Evolutionary conservation across 306 rosid genomes (phyloP), one percentile per base, ranked within the genome.

Genomic region (Rosa chinensis): DNA sequence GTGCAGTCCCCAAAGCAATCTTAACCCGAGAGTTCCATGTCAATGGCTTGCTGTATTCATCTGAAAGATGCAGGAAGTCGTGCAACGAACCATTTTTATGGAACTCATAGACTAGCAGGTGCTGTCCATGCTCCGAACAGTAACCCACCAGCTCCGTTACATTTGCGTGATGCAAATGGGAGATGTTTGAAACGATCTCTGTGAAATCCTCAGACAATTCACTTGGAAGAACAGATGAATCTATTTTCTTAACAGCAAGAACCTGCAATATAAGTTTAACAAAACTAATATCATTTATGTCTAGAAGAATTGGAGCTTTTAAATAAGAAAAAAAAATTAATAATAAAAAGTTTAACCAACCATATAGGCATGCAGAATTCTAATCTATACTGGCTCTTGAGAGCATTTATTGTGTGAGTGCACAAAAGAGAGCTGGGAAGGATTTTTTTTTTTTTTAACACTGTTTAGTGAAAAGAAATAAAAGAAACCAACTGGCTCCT

Each of bases 11-110:
- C 84, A 96, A 86, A 78, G 99, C 98, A 87, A 96, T 87, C 89
- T 96, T 96, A 82, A 96, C 98, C 63, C 99, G 93, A 47, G 97
- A 75, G 84, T 93, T 96, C 99, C 99, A 96, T 81, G 92, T 91
- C 89, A 96, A 82, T 10, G 99, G 98, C 89, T 90, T 93, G 80
- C 84, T 88, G 77, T 88, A 90, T 37, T 93, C 98, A 75, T 96
- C 99, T 64, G 91, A 80, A 56, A 96, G 87, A 85, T 96, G 99
- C 78, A 96, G 91, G 82, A 89, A 93, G 47, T 96, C 99, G 66
- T 91, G 91, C 74, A 96, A 84, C 10, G 99, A 91, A 45, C 99
- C 98, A 72, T 78, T 91, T 90, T 89, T 90, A 67, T 90, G 99
- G 85, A 85, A 93, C 88, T 96, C 98, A 50, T 88, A 91, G 61